Percentiles rank a stretch among this genome's conserved stretches.
Conservation (phyloP, 1,284 basidiomycete species). For the Puccinia polysora region DNA sequence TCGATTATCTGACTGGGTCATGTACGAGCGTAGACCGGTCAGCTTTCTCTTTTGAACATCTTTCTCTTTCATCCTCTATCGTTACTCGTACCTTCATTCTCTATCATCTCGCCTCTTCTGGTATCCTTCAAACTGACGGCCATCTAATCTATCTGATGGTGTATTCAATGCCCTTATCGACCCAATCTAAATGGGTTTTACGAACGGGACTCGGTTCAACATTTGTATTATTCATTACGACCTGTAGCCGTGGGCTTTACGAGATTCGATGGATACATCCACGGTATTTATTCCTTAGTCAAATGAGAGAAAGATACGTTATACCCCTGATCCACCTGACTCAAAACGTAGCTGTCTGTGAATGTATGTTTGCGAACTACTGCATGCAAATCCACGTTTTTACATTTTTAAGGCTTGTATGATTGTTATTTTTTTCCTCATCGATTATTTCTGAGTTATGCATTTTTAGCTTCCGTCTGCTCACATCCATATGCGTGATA, state of each 20-base stretch:
- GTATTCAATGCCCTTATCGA: not conserved
- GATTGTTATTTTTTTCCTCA: no score
- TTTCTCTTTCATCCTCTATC: not conserved
- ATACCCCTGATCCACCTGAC: no score
- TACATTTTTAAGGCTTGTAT: no score
- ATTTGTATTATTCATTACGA: no score
- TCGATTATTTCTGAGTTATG: no score
- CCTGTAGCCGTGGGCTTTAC: slow-evolving; percentile 14
- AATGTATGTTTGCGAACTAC: no score
- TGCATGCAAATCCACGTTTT: no score
- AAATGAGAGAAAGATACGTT: no score
- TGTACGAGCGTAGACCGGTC: slow-evolving; percentile 55
- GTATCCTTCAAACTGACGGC: not conserved
- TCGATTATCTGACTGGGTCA: slow-evolving; percentile 83
- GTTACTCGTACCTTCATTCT: not conserved
- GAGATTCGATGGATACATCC: slow-evolving; percentile 1
- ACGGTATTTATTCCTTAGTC: not conserved
- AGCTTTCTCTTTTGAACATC: not conserved
- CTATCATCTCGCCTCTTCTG: not conserved
- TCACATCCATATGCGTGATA: no score
- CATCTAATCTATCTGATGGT: not conserved
- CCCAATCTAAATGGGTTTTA: not conserved
- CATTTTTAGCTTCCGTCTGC: no score
- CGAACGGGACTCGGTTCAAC: no score
- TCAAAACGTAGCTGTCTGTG: no score